These are phyloP conservation scores for Hypoxylon fuscum DNA, from an alignment of 495 filamentous ascomycete species.

Conservation along the genomic window DNA sequence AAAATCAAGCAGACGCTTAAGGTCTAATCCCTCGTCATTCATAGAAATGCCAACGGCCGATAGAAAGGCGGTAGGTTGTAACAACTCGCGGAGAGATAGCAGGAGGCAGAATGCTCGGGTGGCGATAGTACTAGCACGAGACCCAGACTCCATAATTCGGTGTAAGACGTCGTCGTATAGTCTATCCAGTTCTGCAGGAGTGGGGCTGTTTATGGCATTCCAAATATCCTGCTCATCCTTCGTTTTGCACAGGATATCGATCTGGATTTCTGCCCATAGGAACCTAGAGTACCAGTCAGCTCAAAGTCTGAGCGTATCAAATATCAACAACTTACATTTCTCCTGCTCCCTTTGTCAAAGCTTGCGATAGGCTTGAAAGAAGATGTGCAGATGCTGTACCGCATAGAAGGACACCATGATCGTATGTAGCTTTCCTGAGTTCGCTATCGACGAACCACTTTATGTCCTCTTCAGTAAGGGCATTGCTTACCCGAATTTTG, in stretches of 20 bases:
- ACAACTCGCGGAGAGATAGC: neutral
- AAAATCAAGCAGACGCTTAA: neutral
- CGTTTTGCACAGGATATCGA: neutral
- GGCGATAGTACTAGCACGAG: neutral
- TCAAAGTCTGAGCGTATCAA: neutral
- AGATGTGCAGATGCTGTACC: neutral
- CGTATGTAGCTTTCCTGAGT: neutral
- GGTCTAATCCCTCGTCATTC: neutral
- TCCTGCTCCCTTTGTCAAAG: neutral
- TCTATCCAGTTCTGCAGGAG: neutral
- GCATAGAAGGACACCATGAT: neutral
- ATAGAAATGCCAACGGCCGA: neutral
- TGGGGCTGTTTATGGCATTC: neutral
- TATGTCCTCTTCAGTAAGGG: neutral
- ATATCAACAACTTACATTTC: neutral
- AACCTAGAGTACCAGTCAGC: neutral
- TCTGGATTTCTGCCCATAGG: neutral
- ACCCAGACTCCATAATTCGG: neutral
- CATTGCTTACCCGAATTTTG: neutral
- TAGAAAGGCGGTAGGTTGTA: neutral
- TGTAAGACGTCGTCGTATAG: neutral
- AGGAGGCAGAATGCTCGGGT: neutral
- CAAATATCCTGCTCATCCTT: neutral
- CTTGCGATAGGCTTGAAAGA: neutral
- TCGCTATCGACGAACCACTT: neutral